Percentiles rank a stretch among this genome's conserved stretches.
Conservation (phyloP, 1,284 basidiomycete species). For the Ceratobasidium theobromae region DNA sequence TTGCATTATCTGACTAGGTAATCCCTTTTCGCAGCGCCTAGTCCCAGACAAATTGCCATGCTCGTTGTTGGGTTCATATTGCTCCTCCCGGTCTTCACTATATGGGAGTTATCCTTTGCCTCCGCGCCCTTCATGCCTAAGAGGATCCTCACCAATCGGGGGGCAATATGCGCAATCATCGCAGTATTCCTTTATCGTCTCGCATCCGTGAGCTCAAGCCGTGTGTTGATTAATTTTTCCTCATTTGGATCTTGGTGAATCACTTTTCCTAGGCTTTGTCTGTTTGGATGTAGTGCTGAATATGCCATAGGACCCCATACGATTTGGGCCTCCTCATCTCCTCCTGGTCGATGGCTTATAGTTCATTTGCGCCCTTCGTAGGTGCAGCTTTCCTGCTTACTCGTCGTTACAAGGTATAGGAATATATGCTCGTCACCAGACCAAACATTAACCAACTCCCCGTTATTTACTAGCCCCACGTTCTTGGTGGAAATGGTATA, state of each 20-base stretch:
- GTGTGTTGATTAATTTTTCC: too few relatives aligned
- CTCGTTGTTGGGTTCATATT: not conserved
- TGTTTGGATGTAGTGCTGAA: too few relatives aligned
- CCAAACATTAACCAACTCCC: too few relatives aligned
- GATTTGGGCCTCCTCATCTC: not conserved
- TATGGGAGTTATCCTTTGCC: not conserved
- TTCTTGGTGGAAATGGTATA: too few relatives aligned
- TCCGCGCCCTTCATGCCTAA: not conserved
- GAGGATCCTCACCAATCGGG: not conserved
- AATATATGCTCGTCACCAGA: not conserved
- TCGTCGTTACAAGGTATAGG: not conserved
- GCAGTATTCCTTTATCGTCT: not conserved
- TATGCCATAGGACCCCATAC: too few relatives aligned
- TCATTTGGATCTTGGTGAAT: too few relatives aligned
- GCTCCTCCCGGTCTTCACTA: not conserved
- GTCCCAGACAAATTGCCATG: not conserved
- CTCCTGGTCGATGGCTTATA: not conserved
- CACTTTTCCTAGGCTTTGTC: too few relatives aligned
- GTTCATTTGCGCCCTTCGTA: not conserved
- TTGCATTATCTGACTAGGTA: too few relatives aligned
- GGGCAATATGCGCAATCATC: not conserved
- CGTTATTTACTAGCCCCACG: too few relatives aligned
- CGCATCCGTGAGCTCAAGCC: not conserved
- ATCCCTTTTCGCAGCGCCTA: not conserved
- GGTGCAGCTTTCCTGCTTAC: not conserved